Evolutionary conservation across 2,329 filamentous ascomycete genomes (phyloP), one percentile per base, ranked within the genome.

Genomic region (Penicillium italicum): DNA sequence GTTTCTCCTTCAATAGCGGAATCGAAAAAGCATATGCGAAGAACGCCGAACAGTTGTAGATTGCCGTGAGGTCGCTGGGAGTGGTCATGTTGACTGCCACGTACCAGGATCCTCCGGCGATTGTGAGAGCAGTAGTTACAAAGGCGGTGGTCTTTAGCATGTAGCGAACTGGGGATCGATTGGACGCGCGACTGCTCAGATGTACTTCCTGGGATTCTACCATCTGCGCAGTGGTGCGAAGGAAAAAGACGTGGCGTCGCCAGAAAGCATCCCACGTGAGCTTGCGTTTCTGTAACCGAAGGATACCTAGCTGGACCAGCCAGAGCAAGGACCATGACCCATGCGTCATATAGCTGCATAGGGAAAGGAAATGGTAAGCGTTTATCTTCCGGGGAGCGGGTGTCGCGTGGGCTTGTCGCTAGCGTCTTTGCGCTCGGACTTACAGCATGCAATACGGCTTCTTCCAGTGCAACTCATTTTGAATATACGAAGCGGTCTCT

Each of bases 391-490:
- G 51, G 38, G 11, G 31, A 43, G 41, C 18, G 4, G 30, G 36
- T 42, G 45, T 50, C 37, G 44, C 36, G 45, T 50, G 53, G 50
- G 53, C 46, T 30, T 40, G 40, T 52, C 26, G 56, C 5, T 22
- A 42, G 51, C 11, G 10, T 41, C 12, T 36, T 51, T 22, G 48
- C 43, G 45, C 52, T 18, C 44, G 37, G 57, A 75, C 74, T 77
- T 77, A 97, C 81, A 99, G 85, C 94, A 99, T 99, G 80, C 91
- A 96, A 78, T 97, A 99, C n/a, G 94, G 90, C 79, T 99, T 99
- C 77, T 95, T 85, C 94, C 94, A 99, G 61, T 89, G 86, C 61
- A 97, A 77, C 57, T 94, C 86, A 72, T 93, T 87, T 77, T 97
- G 93, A 58, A 99, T 94, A 76, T 97, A 92, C 10, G 95, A 87